Base-by-base conservation (phyloP, 2,329 filamentous ascomycete genomes). In the Diaporthe australafricana region DNA sequence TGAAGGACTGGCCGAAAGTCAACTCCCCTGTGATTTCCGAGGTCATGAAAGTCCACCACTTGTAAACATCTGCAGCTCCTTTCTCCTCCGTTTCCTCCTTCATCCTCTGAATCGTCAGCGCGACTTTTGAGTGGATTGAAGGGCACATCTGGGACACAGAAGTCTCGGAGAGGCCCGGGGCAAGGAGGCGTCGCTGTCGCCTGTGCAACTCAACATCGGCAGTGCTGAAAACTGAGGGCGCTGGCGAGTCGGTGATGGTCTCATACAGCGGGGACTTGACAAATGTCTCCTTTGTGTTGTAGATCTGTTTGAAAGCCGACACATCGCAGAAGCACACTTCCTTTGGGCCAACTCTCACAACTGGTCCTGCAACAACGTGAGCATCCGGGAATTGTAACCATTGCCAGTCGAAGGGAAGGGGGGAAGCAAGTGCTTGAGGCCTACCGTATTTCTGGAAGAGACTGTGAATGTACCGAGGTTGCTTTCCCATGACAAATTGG, bases 1-100 rank as follows among this genome's bases (percentile, higher is more conserved):
- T 77, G 71, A 90, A 89, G 0, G 86, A 86, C n/a, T 89, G 83
- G 0, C 88, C 88, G 76, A 90, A 90, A 1, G 80, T 84, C 14
- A 90, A 77, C 65, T 88, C 82, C 0, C 84, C 86, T 62, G 89
- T 87, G 0, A 88, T 79, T 75, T 90, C 88, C 0, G 87, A 87
- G 0, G 87, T 79, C 81, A 89, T 84, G 66, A 87, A 88, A 5
- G 84, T 77, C 79, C 82, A 87, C 87, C 88, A 90, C 72, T 88
- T 88, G 71, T 83, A 81, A 0, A 89, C 77, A 73, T 90, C 87
- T 0, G 79, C 80, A 0, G 73, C 78, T 0, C 84, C 81, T 0
- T 76, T 77, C 0, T 68, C 56, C 35, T 78, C 71, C 72, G 83
- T 82, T 63, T 89, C 87, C 20, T 83, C 77, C 0, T 73, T 77